Percentiles rank a stretch among this genome's conserved stretches.
phyloP scores from a whole-genome alignment of 306 rosid species.

The Mimosa bimucronata region DNA sequence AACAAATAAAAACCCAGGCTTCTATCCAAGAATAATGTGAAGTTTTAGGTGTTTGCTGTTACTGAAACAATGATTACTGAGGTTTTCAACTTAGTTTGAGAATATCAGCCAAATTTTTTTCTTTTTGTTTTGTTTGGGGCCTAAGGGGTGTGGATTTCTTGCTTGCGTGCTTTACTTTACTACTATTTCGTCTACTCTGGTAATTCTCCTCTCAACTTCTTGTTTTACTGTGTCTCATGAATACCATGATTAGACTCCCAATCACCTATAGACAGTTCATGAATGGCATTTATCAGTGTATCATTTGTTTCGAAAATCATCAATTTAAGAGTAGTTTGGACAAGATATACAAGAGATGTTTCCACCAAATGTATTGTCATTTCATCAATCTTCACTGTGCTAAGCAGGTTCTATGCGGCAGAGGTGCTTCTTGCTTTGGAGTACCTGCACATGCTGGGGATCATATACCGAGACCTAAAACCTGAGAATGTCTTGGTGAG shows the following conservation, averaged over 20 bases:
- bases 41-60: neutral
- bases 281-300: constrained; percentile 15
- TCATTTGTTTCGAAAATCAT: neutral
- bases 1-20: constrained; percentile 7
- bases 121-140: too few species aligned
- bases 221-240: constrained; percentile 9
- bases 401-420: constrained; percentile 91
- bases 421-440: constrained; percentile 98
- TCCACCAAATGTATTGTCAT: constrained; percentile 18
- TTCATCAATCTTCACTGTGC: constrained; percentile 20
- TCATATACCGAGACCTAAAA: constrained; percentile 92
- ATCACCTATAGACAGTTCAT: neutral
- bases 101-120: neutral
- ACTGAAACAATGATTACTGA: neutral
- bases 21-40: neutral
- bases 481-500: constrained; percentile 95
- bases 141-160: neutral
- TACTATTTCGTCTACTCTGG: constrained; percentile 1
- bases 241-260: neutral
- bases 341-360: neutral
- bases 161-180: constrained; percentile 17
- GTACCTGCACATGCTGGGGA: constrained; percentile 98
- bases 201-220: constrained; percentile 13
- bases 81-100: constrained; percentile 4
- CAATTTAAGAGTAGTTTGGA: neutral